phyloP scores from a whole-genome alignment of 148 eudicot species.

The Beta vulgaris region DNA sequence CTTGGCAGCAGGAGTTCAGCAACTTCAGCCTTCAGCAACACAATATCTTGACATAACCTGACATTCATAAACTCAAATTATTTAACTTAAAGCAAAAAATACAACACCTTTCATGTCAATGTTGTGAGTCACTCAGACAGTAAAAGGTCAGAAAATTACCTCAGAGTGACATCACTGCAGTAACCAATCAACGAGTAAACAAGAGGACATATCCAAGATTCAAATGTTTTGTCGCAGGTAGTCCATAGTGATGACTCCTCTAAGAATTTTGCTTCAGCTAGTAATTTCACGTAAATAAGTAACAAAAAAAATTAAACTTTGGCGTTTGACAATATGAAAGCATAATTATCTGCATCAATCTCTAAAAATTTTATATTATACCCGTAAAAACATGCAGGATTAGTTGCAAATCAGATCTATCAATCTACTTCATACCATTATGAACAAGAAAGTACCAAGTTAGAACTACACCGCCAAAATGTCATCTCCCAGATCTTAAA shows the following conservation, averaged over 20 bases:
- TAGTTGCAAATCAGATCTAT: neutral
- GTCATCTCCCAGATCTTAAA: neutral
- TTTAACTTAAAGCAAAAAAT: slow-evolving; percentile 2
- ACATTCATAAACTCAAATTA: slow-evolving; percentile 14
- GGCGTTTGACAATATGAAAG: neutral
- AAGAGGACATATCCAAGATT: slow-evolving; percentile 85
- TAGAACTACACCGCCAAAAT: neutral
- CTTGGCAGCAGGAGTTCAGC: slow-evolving; percentile 81
- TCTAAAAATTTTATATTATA: neutral
- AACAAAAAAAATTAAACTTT: neutral
- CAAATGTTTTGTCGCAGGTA: slow-evolving; percentile 69
- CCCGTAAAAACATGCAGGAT: neutral
- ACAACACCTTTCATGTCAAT: slow-evolving; percentile 6
- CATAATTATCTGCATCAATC: neutral
- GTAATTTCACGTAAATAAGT: slow-evolving; percentile 21
- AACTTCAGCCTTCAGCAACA: slow-evolving; percentile 81
- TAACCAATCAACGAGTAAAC: slow-evolving; percentile 74
- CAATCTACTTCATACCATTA: neutral
- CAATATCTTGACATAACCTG: slow-evolving; percentile 95
- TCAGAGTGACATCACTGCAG: slow-evolving; percentile 72
- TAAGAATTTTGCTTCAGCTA: slow-evolving; percentile 73
- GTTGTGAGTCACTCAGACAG: neutral
- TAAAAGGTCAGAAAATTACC: slow-evolving; percentile 37
- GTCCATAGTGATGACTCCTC: slow-evolving; percentile 70
- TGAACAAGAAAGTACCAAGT: neutral